phyloP scores from a whole-genome alignment of 208 protist genomes.

The Balamuthia mandrillaris region DNA sequence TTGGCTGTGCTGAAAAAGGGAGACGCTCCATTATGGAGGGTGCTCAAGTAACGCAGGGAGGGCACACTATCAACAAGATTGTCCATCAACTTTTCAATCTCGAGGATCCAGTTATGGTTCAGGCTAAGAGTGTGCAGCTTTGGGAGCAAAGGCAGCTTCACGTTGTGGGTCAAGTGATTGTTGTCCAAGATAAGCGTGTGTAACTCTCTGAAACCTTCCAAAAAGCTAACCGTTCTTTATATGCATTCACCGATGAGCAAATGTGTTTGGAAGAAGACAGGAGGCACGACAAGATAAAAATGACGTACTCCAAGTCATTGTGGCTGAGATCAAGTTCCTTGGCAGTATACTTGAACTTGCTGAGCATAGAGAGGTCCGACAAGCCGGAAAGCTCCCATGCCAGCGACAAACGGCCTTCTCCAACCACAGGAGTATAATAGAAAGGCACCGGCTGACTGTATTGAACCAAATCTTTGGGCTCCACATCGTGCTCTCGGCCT shows the following conservation, averaged over 20 bases:
- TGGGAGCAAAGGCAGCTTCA: slow-evolving; percentile 21
- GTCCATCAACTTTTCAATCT: slow-evolving; percentile 35
- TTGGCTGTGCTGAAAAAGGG: slow-evolving; percentile 26
- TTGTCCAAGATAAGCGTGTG: slow-evolving; percentile 38
- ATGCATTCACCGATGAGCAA: neutral
- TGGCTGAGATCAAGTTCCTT: slow-evolving; percentile 33
- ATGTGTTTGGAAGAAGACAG: neutral
- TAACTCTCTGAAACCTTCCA: slow-evolving; percentile 38
- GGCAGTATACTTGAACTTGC: slow-evolving; percentile 20
- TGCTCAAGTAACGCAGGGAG: slow-evolving; percentile 12
- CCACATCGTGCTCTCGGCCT: neutral
- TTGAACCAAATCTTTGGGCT: slow-evolving; percentile 15
- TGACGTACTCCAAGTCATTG: neutral
- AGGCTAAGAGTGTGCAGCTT: slow-evolving; percentile 27
- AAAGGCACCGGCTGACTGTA: slow-evolving; percentile 32
- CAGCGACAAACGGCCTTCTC: slow-evolving; percentile 4
- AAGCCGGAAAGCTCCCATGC: slow-evolving; percentile 37
- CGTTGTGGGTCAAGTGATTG: slow-evolving; percentile 35
- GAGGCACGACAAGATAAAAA: neutral
- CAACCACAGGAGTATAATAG: slow-evolving; percentile 34
- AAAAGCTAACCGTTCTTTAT: neutral
- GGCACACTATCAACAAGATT: neutral
- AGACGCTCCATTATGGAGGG: slow-evolving; percentile 15
- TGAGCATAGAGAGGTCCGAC: slow-evolving; percentile 22
- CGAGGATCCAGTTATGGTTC: slow-evolving; percentile 40